Evolutionary conservation across 257 asterid species (phyloP).

Genomic region (Osmanthus fragrans): DNA sequence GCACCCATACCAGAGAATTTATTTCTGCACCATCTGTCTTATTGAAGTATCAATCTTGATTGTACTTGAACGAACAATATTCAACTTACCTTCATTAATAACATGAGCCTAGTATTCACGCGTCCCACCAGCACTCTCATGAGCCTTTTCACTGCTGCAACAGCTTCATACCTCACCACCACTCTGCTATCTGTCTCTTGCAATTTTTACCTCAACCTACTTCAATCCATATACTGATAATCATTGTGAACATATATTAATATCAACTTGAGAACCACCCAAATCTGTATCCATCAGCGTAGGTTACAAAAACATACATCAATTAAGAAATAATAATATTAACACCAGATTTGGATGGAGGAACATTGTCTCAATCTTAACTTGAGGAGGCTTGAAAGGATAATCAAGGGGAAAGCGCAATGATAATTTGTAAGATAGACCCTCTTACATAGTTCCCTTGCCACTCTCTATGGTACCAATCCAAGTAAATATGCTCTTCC

Average conservation of each 20-base stretch:
- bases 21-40: too few relatives aligned
- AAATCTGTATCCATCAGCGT: background rate
- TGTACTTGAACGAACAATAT: too few relatives aligned
- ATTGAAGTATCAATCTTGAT: too few relatives aligned
- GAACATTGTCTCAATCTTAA: constrained; percentile 67
- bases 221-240: background rate
- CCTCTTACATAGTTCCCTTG: constrained; percentile 67
- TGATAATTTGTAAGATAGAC: constrained; percentile 58
- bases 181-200: too few relatives aligned
- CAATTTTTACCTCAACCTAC: too few relatives aligned
- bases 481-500: constrained; percentile 70
- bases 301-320: background rate
- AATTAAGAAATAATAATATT: background rate
- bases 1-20: too few relatives aligned
- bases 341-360: constrained; percentile 36
- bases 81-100: too few relatives aligned
- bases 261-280: background rate
- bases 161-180: too few relatives aligned
- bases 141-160: too few relatives aligned
- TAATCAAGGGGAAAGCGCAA: constrained; percentile 71
- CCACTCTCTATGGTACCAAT: constrained; percentile 68
- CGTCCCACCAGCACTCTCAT: too few relatives aligned
- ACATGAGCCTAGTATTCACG: too few relatives aligned
- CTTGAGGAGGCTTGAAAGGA: constrained; percentile 83
- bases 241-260: background rate